Evolutionary conservation across 257 asterid species (phyloP), one percentile per base, ranked within the genome.

Genomic region (Plantago elongata): DNA sequence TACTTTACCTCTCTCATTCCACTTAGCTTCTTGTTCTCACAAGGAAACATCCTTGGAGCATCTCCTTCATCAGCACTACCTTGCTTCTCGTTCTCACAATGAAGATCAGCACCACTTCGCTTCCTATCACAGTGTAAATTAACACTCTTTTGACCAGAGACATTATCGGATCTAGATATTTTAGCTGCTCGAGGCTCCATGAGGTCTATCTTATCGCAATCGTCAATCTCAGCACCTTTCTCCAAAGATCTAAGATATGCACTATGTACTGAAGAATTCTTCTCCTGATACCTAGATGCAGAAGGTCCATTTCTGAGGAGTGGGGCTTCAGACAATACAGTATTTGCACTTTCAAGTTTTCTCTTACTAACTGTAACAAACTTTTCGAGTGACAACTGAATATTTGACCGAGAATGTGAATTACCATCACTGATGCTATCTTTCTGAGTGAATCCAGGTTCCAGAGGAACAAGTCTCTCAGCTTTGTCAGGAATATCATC

Each of bases 261-360:
- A 61, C 58, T 62, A 47, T 47, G 63, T 70, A 78, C 75, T 57
- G 55, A 57, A 51, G 76, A 60, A 77, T 64, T 72, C 63, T 57
- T 65, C 51, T 81, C 88, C 43, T 64, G 69, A 61, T 73, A 73
- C 62, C 74, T 72, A 67, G 66, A 57, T 37, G 40, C 37, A 62
- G 67, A 29, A 65, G 75, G 79, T 69, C 86, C 81, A 68, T 72
- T 83, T 82, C 99, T 80, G 62, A 89, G 97, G 60, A 93, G 74
- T 18, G 99, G 97, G 56, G 79, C 70, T 78, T 93, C 99, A 71
- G 97, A 84, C 67, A 93, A 73, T 40, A 82, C 74, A 52, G 79
- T 80, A 72, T 79, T 83, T 65, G 71, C 59, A 68, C 66, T 59
- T 71, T 89, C 97, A 70, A 77, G 94, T 71, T 93, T 89, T 83